These are phyloP conservation scores for Mycena sanguinolenta DNA, from an alignment of 768 basidiomycete species.

Conservation along the genomic window DNA sequence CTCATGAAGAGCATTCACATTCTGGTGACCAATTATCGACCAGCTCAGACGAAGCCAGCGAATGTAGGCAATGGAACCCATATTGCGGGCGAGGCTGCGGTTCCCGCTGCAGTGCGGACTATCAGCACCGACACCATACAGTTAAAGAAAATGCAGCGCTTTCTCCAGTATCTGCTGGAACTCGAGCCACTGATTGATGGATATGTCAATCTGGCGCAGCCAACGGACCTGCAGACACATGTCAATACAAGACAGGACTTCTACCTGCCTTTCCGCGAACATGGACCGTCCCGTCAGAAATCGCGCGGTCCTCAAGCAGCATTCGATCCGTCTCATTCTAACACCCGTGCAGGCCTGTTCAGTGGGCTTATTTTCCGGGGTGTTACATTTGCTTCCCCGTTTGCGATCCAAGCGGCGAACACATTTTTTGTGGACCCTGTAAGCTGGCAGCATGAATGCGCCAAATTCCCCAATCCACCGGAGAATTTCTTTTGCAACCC, in stretches of 20 bases:
- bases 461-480: too few relatives aligned
- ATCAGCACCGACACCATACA: neutral
- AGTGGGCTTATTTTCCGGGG: conserved; percentile 1
- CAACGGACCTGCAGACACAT: neutral
- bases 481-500: too few relatives aligned
- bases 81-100: neutral
- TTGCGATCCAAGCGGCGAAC: neutral
- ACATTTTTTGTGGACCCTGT: too few relatives aligned
- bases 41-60: too few relatives aligned
- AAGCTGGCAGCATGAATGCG: too few relatives aligned
- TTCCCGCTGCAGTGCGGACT: neutral
- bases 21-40: neutral
- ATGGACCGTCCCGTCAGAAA: neutral
- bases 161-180: neutral
- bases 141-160: neutral
- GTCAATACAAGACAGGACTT: neutral
- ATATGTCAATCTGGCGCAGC: neutral
- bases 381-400: conserved; percentile 7
- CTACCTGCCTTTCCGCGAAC: conserved; percentile 13
- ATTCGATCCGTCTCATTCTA: neutral
- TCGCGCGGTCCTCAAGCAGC: neutral
- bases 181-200: conserved; percentile 12
- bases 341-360: neutral
- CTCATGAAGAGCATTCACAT: neutral
- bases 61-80: too few relatives aligned